These are phyloP conservation scores for Thielaviopsis punctulata DNA, from an alignment of 2,329 filamentous ascomycete genomes.

Conservation along the genomic window DNA sequence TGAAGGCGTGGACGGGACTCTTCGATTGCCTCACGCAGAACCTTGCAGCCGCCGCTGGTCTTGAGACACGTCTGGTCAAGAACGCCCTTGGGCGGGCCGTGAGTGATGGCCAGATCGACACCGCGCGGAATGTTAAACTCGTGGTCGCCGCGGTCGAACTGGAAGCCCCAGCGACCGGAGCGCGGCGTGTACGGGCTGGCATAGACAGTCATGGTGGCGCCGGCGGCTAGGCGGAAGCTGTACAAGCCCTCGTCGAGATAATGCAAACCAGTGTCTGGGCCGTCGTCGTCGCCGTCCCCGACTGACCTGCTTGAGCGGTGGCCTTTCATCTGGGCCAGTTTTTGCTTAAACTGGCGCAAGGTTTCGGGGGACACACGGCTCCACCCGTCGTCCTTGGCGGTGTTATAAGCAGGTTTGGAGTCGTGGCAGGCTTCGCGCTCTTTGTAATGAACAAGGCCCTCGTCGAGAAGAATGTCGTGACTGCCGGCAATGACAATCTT, in stretches of 20 bases:
- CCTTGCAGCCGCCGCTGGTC: slow-evolving; percentile 16
- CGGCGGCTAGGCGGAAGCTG: slow-evolving; percentile 23
- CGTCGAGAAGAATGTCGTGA: slow-evolving; percentile 30
- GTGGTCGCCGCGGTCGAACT: slow-evolving; percentile 21
- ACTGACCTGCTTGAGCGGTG: background rate
- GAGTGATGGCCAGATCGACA: slow-evolving; percentile 21
- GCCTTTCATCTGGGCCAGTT: slow-evolving; percentile 13
- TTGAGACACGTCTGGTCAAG: slow-evolving; percentile 20
- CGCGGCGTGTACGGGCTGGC: slow-evolving; percentile 29
- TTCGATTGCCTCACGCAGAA: slow-evolving; percentile 18
- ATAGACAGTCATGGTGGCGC: slow-evolving; percentile 25
- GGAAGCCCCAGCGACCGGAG: slow-evolving; percentile 25
- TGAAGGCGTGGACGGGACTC: slow-evolving; percentile 19
- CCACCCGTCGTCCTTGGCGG: slow-evolving; percentile 3
- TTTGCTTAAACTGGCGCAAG: slow-evolving; percentile 18
- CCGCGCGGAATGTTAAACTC: slow-evolving; percentile 15
- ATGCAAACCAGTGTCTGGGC: slow-evolving; percentile 17
- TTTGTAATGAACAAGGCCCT: background rate
- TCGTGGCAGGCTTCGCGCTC: background rate
- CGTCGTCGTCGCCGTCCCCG: slow-evolving; percentile 5
- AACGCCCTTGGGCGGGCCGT: slow-evolving; percentile 23
- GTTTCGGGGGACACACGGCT: background rate
- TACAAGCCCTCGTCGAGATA: slow-evolving; percentile 27
- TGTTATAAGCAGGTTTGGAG: slow-evolving; percentile 14
- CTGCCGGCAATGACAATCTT: slow-evolving; percentile 35